These are phyloP conservation scores for Hypoxylon crocopeplum DNA, from an alignment of 495 filamentous ascomycete genomes.

Conservation along the genomic window DNA sequence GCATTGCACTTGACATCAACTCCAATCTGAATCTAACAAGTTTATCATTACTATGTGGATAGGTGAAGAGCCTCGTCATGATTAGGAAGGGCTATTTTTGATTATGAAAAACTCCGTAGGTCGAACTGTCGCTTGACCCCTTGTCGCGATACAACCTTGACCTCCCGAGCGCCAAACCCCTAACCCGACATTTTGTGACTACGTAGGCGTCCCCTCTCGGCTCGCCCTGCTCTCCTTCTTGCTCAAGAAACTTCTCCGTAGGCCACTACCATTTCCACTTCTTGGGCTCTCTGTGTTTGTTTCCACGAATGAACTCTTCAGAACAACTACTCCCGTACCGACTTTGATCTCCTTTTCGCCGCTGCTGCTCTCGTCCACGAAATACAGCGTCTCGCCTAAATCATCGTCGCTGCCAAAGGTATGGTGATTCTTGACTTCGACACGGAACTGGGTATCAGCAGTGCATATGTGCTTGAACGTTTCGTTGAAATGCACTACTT, in stretches of 20 bases:
- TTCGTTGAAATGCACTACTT: conserved; percentile 72
- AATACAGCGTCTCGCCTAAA: conserved; percentile 85
- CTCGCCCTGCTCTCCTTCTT: conserved; percentile 50
- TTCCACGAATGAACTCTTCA: conserved; percentile 68
- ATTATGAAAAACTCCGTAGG: conserved; percentile 8
- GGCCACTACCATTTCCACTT: conserved; percentile 53
- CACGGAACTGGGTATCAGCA: conserved; percentile 83
- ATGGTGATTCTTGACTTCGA: conserved; percentile 82
- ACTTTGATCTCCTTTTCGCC: conserved; percentile 76
- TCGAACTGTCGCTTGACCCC: conserved; percentile 8
- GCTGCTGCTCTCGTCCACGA: conserved; percentile 82
- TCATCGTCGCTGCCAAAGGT: conserved; percentile 81
- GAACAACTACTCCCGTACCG: conserved; percentile 68
- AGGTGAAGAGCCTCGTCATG: conserved; percentile 13
- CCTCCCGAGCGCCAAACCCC: conserved; percentile 12
- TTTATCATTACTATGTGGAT: conserved; percentile 18
- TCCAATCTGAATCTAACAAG: background rate
- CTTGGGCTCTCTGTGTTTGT: conserved; percentile 40
- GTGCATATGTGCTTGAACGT: conserved; percentile 77
- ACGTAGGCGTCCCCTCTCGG: conserved; percentile 45
- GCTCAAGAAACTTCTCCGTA: conserved; percentile 58
- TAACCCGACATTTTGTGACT: conserved; percentile 5
- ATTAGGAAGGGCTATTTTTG: background rate
- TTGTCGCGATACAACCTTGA: conserved; percentile 9
- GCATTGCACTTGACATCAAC: background rate